Evolutionary conservation across 352 stramenopile species (phyloP), one percentile per base, ranked within the genome.

Genomic region (Phytopythium sindhum): DNA sequence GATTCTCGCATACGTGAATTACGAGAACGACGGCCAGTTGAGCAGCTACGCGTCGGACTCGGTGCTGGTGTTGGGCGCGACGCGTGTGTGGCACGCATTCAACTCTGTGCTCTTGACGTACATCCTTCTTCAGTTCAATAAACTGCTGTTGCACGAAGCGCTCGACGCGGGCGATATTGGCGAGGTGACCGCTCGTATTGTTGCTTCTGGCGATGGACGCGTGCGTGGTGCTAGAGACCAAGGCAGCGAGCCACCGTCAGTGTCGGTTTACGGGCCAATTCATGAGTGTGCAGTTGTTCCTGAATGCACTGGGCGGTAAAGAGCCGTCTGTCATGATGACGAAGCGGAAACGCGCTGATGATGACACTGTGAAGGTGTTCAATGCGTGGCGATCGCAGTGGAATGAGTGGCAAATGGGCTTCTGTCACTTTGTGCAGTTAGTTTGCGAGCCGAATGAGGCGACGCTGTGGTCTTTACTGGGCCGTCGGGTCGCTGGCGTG

Each of bases 391-490:
- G 19, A 5, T 19, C 39, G 9, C 1, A n/a, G 54, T 76, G 68
- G 68, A 12, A 52, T 0, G 47, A 19, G 14, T 80, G 64, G 67
- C 3, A 62, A 6, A 53, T 80, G 37, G 62, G 69, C 1, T 77
- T 77, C 31, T 71, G 57, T 48, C 66, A 80, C 26, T 77, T 80
- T 42, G 60, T 75, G 47, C 47, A 73, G 28, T 42, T 80, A 17
- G 12, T 23, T 0, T 12, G 47, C 9, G 33, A 71, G 35, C 73
- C 65, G 8, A 48, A 28, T 12, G 47, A 73, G 26, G 47, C 63
- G 2, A 63, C 42, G 19, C 15, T 77, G 15, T 77, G 69, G 69
- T 62, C 62, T 52, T 69, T 80, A 53, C 67, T 77, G n/a, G 57
- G 51, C 4, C 60, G 66, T 23, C 61, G 66, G 26, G 66, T 66